Evolutionary conservation across 192 early-diverging fungal species (phyloP).

Genomic region (Coemansia sp.): DNA sequence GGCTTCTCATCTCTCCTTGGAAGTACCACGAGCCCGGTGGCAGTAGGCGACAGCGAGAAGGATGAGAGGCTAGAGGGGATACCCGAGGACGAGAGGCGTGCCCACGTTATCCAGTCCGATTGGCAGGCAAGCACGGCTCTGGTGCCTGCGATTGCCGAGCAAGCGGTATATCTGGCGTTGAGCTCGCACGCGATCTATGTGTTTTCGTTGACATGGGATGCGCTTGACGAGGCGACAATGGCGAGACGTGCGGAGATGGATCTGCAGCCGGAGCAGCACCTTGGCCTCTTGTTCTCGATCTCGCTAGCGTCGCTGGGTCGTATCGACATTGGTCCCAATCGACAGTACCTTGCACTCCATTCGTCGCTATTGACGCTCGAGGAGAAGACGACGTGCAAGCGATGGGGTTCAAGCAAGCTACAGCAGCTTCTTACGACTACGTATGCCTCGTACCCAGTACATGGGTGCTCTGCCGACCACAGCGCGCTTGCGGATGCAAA

Average conservation of each 20-base stretch:
- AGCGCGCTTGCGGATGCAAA: neutral
- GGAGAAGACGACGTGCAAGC: neutral
- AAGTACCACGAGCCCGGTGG: neutral
- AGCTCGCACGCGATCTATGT: constrained; percentile 50
- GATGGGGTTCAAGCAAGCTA: constrained; percentile 2
- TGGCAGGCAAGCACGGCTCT: constrained; percentile 15
- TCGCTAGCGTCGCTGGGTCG: constrained; percentile 39
- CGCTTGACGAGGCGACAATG: constrained; percentile 3
- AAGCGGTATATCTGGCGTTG: constrained; percentile 46
- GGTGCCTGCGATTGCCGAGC: constrained; percentile 32
- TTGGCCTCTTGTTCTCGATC: constrained; percentile 37
- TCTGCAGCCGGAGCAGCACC: constrained; percentile 42
- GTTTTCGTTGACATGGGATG: constrained; percentile 34
- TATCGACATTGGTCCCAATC: constrained; percentile 53
- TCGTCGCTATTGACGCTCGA: constrained; percentile 20
- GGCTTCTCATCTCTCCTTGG: constrained; percentile 38
- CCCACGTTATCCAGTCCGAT: constrained; percentile 1
- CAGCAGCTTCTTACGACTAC: constrained; percentile 12
- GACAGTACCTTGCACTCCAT: constrained; percentile 54
- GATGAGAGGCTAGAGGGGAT: neutral
- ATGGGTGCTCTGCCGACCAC: neutral
- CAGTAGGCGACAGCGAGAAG: constrained; percentile 4
- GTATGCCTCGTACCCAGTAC: constrained; percentile 12
- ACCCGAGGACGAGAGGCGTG: neutral
- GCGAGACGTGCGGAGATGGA: constrained; percentile 24